Evolutionary conservation across 148 eudicot genomes (phyloP).

Genomic region (Amaranthus cruentus): DNA sequence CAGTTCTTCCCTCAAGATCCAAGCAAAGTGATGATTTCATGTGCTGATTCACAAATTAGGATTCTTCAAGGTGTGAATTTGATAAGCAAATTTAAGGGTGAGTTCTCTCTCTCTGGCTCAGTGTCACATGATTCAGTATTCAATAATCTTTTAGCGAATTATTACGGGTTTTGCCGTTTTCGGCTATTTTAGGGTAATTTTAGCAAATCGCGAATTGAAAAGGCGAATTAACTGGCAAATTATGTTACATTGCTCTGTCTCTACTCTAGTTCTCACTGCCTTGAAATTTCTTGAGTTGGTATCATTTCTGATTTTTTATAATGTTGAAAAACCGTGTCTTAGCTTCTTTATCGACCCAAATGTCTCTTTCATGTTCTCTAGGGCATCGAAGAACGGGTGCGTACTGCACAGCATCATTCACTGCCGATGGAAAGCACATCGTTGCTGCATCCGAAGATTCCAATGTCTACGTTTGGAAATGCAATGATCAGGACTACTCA

Average conservation of each 20-base stretch:
- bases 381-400: slow-evolving; percentile 56
- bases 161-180: no score
- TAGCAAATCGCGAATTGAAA: no score
- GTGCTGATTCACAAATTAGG: slow-evolving; percentile 84
- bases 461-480: slow-evolving; percentile 73
- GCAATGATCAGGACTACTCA: slow-evolving; percentile 24
- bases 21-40: slow-evolving; percentile 76
- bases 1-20: slow-evolving; percentile 86
- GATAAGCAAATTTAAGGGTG: slow-evolving; percentile 74
- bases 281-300: no score
- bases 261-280: no score
- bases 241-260: no score
- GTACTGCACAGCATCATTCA: slow-evolving; percentile 59
- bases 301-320: neutral
- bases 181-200: no score
- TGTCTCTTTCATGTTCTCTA: slow-evolving; percentile 14
- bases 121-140: neutral
- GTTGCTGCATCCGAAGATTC: slow-evolving; percentile 76
- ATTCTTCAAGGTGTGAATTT: slow-evolving; percentile 64
- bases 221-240: no score
- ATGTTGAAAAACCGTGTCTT: neutral
- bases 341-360: neutral
- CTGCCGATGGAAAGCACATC: slow-evolving; percentile 76
- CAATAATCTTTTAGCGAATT: no score
- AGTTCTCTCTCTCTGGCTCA: slow-evolving; percentile 9